Evolutionary conservation across 1,284 basidiomycete genomes (phyloP).

Genomic region (Malassezia caprae): DNA sequence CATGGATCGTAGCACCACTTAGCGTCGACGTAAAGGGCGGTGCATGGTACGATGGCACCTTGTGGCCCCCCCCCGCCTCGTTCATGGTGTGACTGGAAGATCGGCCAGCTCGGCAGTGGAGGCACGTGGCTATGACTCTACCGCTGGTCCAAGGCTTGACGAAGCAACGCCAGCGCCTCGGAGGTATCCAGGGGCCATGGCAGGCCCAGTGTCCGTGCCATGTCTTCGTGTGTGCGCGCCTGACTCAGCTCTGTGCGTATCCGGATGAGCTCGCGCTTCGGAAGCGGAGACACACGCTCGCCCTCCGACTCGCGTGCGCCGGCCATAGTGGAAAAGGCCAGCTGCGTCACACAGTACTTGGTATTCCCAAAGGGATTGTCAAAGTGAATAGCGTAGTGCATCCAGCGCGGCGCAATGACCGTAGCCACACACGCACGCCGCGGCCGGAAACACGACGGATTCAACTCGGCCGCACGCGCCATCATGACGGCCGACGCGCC

Average conservation of each 20-base stretch:
- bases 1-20: constrained; percentile 38
- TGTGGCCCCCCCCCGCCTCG: constrained; percentile 15
- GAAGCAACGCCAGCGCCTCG: not conserved
- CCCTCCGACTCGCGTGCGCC: constrained; percentile 2
- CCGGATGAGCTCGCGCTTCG: constrained; percentile 8
- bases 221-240: constrained; percentile 8
- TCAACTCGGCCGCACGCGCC: constrained; percentile 82
- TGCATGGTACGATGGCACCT: constrained; percentile 44
- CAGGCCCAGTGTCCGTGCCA: constrained; percentile 4
- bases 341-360: constrained; percentile 69
- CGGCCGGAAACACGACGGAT: constrained; percentile 74
- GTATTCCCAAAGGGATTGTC: constrained; percentile 72
- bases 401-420: constrained; percentile 37
- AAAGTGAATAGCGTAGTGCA: constrained; percentile 28
- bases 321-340: constrained; percentile 38
- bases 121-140: not conserved
- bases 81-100: constrained; percentile 1
- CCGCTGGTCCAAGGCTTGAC: not conserved
- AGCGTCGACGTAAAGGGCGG: constrained; percentile 31
- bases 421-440: constrained; percentile 28
- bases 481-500: constrained; percentile 92
- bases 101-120: not conserved
- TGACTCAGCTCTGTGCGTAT: constrained; percentile 8
- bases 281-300: constrained; percentile 3
- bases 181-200: constrained; percentile 8